Evolutionary conservation across 768 basidiomycete species (phyloP), one percentile per base, ranked within the genome.

Genomic region (Lactarius pseudohatsudake): DNA sequence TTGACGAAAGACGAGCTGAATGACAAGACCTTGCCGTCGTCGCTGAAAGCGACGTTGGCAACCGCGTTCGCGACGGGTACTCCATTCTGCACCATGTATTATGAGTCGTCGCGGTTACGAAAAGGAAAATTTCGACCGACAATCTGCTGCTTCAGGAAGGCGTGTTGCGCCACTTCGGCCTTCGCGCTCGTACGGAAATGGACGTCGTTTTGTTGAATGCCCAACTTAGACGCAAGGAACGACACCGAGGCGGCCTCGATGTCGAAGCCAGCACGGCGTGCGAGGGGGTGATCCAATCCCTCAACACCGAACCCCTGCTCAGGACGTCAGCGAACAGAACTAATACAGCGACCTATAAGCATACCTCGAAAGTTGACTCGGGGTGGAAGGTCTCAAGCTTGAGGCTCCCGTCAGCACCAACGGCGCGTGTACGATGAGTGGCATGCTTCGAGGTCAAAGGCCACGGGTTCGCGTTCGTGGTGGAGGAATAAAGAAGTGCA

Each of bases 1-100:
- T 79, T 78, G 20, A 82, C 76, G 67, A 84, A 84, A 0, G 80
- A 83, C 11, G 79, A 79, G 30, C 82, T 79, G 64, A 82, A 80
- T 0, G 81, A 74, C 64, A 78, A 68, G 11, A 80, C 79, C 70
- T 79, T 79, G 69, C 78, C 74, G 55, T 75, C 76, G 34, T 77
- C 74, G 69, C 77, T 79, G 72, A 81, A 79, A 2, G 78, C 79
- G 22, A 81, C 76, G 64, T 82, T 81, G 3, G 81, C 81, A 7
- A 82, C 81, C 2, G 80, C 79, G 65, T 79, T 78, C 20, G 75
- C 74, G 57, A 79, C 75, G 1, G 76, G 71, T 18, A 79, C 70
- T 22, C 77, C 76, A 59, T 77, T 71, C 77, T 78, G 54, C n/a
- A 4, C 18, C 55, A 56, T n/a, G 6, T 32, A 28, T 5, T 32